phyloP scores from a whole-genome alignment of 352 stramenopile genomes.

The Phytophthora foliorum region DNA sequence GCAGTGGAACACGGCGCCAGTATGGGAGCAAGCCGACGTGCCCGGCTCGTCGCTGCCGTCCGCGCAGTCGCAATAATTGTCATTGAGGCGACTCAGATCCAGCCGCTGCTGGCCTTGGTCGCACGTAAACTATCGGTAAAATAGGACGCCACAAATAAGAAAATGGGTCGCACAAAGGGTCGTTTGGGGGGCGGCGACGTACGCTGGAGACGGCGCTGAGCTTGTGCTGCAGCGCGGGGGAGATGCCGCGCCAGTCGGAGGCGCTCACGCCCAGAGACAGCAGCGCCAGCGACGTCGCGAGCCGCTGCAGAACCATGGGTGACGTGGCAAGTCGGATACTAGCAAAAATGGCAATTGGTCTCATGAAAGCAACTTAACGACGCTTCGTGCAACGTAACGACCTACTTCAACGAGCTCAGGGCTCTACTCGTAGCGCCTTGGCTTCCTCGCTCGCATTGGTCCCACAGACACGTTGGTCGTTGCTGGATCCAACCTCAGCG shows the following conservation, averaged over 20 bases:
- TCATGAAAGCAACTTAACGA: not conserved
- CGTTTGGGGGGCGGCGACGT: conserved; percentile 13
- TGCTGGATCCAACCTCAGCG: too few species aligned
- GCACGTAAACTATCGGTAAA: conserved; percentile 69
- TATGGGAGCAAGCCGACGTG: conserved; percentile 83
- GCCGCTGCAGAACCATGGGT: conserved; percentile 34
- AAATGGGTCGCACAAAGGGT: not conserved
- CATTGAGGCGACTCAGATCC: conserved; percentile 78
- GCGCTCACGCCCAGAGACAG: conserved; percentile 20
- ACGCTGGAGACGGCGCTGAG: conserved; percentile 48
- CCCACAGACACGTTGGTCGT: too few species aligned
- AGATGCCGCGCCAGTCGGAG: conserved; percentile 51
- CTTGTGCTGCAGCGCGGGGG: conserved; percentile 49
- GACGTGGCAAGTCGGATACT: conserved; percentile 31
- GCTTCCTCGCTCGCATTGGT: too few species aligned
- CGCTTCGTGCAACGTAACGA: not conserved
- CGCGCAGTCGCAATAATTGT: conserved; percentile 96
- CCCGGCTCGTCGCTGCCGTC: conserved; percentile 92
- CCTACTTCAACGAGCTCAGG: too few species aligned
- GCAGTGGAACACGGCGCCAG: conserved; percentile 54
- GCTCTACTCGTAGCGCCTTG: too few species aligned
- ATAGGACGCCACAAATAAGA: conserved; percentile 1
- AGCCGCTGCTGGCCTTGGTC: conserved; percentile 68
- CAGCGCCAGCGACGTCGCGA: conserved; percentile 28
- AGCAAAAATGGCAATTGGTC: not conserved